Evolutionary conservation across 75 land plant genomes (phyloP).

Genomic region (Picea sitchensis): DNA sequence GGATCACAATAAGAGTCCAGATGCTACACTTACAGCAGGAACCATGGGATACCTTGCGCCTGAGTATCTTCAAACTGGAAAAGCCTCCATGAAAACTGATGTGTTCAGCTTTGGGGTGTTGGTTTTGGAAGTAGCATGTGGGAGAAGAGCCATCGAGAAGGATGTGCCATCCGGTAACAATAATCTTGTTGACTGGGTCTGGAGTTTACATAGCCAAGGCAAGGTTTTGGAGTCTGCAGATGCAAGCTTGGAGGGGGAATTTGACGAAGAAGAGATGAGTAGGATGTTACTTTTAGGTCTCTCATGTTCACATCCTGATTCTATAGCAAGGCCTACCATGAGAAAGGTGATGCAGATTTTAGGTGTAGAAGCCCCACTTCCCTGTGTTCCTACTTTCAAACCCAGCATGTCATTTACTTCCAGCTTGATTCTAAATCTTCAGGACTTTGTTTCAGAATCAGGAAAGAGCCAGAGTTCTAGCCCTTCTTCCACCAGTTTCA

Average conservation of each 20-base stretch:
- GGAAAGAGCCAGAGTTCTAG: constrained; percentile 13
- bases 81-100: constrained; percentile 86
- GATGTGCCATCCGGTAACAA: constrained; percentile 28
- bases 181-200: constrained; percentile 87
- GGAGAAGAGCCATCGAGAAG: constrained; percentile 64
- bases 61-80: constrained; percentile 77
- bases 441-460: constrained; percentile 51
- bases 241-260: constrained; percentile 42
- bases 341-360: constrained; percentile 79
- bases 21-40: constrained; percentile 79
- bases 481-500: constrained; percentile 3
- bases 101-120: constrained; percentile 90
- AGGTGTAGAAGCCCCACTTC: constrained; percentile 40
- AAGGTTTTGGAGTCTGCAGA: constrained; percentile 65
- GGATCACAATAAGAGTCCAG: constrained; percentile 75
- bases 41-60: constrained; percentile 97
- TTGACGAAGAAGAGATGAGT: constrained; percentile 52
- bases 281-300: constrained; percentile 67
- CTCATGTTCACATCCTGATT: constrained; percentile 82
- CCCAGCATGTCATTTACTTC: constrained; percentile 57
- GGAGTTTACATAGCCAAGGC: constrained; percentile 53
- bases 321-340: constrained; percentile 66
- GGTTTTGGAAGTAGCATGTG: constrained; percentile 77
- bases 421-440: constrained; percentile 29
- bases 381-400: constrained; percentile 51